These are phyloP conservation scores for Streptanthus diversifolius DNA, from an alignment of 345 rosid species.

Conservation along the genomic window DNA sequence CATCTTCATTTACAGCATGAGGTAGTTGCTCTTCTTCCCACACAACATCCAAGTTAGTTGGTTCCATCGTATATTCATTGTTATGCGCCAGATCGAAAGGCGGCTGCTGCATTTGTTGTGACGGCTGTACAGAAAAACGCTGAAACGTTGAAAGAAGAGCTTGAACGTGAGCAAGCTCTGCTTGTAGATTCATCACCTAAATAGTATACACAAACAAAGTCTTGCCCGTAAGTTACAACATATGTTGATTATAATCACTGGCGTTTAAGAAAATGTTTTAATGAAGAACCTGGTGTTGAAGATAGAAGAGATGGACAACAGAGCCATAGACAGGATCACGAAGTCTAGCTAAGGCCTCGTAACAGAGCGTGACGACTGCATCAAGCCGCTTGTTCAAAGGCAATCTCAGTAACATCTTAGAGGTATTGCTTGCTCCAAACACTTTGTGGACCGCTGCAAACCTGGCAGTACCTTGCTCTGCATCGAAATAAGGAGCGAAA, in stretches of 20 bases:
- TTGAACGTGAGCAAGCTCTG: slow-evolving; percentile 66
- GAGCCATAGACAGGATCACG: slow-evolving; percentile 85
- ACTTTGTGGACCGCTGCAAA: slow-evolving; percentile 89
- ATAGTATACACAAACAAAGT: not conserved
- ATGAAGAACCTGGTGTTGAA: slow-evolving; percentile 68
- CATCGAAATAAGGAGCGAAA: slow-evolving; percentile 81
- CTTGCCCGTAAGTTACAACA: not conserved
- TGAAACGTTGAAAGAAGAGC: slow-evolving; percentile 55
- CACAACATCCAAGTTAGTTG: slow-evolving; percentile 9
- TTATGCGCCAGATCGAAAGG: slow-evolving; percentile 31
- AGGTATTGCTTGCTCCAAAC: slow-evolving; percentile 88
- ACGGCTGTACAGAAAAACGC: slow-evolving; percentile 28
- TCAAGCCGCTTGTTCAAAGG: slow-evolving; percentile 65
- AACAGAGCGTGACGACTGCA: slow-evolving; percentile 69
- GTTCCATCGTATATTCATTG: slow-evolving; percentile 21
- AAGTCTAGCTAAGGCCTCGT: slow-evolving; percentile 76
- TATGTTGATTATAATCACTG: not conserved
- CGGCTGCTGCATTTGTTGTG: slow-evolving; percentile 16
- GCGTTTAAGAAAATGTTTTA: not conserved
- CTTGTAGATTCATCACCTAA: slow-evolving; percentile 73
- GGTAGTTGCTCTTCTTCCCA: slow-evolving; percentile 11
- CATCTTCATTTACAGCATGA: not conserved
- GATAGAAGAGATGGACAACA: slow-evolving; percentile 63
- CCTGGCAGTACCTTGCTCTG: slow-evolving; percentile 74
- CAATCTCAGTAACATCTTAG: slow-evolving; percentile 65